A percentile compares a stretch with the other conserved stretches of the same genome.
These are phyloP conservation scores for Penicillium cataractarum DNA, from an alignment of 495 filamentous ascomycete genomes.

Conservation along the genomic window DNA sequence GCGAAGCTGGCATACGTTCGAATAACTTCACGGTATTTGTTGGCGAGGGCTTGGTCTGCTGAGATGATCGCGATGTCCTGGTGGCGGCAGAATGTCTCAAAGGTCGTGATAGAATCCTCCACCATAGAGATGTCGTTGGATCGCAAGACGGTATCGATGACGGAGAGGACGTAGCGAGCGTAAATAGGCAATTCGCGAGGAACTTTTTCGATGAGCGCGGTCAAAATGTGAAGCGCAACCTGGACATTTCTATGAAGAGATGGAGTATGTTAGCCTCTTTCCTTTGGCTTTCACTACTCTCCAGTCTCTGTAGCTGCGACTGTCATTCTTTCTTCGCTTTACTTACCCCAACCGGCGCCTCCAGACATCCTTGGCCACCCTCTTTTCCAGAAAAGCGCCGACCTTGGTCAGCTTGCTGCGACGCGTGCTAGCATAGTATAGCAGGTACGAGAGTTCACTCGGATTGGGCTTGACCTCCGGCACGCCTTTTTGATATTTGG, in stretches of 20 bases:
- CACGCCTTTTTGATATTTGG: slow-evolving; percentile 82
- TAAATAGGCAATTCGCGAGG: slow-evolving; percentile 88
- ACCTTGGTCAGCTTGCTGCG: slow-evolving; percentile 94
- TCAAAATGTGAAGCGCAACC: slow-evolving; percentile 86
- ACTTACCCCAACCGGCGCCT: slow-evolving; percentile 78
- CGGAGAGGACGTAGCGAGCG: slow-evolving; percentile 74
- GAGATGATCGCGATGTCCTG: slow-evolving; percentile 77
- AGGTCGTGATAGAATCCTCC: slow-evolving; percentile 81
- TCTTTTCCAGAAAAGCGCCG: slow-evolving; percentile 86
- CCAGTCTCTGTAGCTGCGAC: not conserved
- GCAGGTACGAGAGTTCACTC: slow-evolving; percentile 90
- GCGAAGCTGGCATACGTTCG: slow-evolving; percentile 77
- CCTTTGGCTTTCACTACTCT: slow-evolving; percentile 10
- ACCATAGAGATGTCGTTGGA: slow-evolving; percentile 86
- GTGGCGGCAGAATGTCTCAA: slow-evolving; percentile 79
- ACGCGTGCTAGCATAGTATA: slow-evolving; percentile 93
- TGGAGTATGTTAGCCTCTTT: not conserved
- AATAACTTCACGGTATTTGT: slow-evolving; percentile 81
- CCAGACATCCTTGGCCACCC: slow-evolving; percentile 84
- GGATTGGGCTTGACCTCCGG: slow-evolving; percentile 90
- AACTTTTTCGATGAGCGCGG: slow-evolving; percentile 86
- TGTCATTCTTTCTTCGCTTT: slow-evolving; percentile 3
- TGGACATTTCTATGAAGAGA: slow-evolving; percentile 73
- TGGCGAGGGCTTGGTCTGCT: slow-evolving; percentile 78
- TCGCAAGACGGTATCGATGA: slow-evolving; percentile 74